Evolutionary conservation across 768 basidiomycete species (phyloP).

Genomic region (Tulasnella sp.): DNA sequence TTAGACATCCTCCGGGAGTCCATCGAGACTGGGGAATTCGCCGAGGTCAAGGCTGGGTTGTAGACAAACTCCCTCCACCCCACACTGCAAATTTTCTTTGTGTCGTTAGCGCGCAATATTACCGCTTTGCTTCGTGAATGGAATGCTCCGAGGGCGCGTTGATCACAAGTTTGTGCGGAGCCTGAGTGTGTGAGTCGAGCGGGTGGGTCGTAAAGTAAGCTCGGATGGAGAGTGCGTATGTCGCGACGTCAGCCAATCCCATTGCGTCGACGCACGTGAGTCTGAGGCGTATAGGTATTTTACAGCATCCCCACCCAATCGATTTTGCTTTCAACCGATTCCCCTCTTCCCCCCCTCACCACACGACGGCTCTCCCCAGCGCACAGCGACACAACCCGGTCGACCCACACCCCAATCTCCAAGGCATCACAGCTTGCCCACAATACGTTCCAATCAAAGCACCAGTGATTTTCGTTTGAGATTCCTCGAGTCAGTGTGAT

Average conservation of each 20-base stretch:
- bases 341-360: neutral
- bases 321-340: neutral
- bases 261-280: neutral
- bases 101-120: too few species aligned
- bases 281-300: neutral
- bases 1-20: slow-evolving; percentile 87
- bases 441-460: slow-evolving; percentile 64
- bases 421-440: slow-evolving; percentile 26
- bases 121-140: too few species aligned
- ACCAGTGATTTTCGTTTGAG: slow-evolving; percentile 70
- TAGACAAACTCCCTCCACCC: too few species aligned
- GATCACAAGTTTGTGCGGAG: too few species aligned
- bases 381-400: neutral
- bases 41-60: slow-evolving; percentile 27
- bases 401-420: neutral
- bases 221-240: too few species aligned
- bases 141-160: too few species aligned
- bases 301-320: neutral
- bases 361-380: neutral
- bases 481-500: slow-evolving; percentile 67
- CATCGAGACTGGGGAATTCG: slow-evolving; percentile 66
- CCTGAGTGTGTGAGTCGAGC: too few species aligned
- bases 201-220: too few species aligned
- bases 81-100: too few species aligned
- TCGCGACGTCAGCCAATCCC: too few species aligned